Evolutionary conservation across 129 eudicot genomes (phyloP).

Genomic region (Tagetes erecta): DNA sequence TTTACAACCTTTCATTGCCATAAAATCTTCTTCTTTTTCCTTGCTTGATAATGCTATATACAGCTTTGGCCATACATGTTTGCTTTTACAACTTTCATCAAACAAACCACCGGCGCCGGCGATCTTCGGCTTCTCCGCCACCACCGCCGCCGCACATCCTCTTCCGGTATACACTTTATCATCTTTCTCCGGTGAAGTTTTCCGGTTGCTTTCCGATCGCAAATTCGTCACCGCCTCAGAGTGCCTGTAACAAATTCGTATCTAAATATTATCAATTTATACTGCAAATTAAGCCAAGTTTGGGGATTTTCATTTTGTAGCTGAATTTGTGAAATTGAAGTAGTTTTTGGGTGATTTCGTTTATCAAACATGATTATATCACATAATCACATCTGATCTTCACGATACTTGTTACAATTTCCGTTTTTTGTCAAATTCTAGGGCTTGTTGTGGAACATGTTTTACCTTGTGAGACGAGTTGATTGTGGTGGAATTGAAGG

Average conservation of each 20-base stretch:
- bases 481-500: no score
- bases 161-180: conserved; percentile 32
- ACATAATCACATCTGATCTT: conserved; percentile 13
- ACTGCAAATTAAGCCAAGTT: background rate
- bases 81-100: conserved; percentile 32
- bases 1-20: conserved; percentile 81
- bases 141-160: conserved; percentile 25
- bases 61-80: conserved; percentile 59
- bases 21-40: conserved; percentile 71
- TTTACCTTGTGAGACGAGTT: conserved; percentile 15
- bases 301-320: background rate
- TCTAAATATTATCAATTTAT: background rate
- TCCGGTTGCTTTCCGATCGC: conserved; percentile 51
- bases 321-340: background rate
- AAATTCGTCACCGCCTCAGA: conserved; percentile 39
- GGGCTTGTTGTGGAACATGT: background rate
- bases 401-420: background rate
- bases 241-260: conserved; percentile 38
- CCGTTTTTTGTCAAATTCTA: background rate
- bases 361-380: conserved; percentile 3
- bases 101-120: conserved; percentile 20
- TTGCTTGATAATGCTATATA: conserved; percentile 54
- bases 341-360: conserved; percentile 4
- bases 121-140: conserved; percentile 34
- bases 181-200: conserved; percentile 47